Evolutionary conservation across 2,329 filamentous ascomycete species (phyloP).

Genomic region (Cladobotryum mycophilum): DNA sequence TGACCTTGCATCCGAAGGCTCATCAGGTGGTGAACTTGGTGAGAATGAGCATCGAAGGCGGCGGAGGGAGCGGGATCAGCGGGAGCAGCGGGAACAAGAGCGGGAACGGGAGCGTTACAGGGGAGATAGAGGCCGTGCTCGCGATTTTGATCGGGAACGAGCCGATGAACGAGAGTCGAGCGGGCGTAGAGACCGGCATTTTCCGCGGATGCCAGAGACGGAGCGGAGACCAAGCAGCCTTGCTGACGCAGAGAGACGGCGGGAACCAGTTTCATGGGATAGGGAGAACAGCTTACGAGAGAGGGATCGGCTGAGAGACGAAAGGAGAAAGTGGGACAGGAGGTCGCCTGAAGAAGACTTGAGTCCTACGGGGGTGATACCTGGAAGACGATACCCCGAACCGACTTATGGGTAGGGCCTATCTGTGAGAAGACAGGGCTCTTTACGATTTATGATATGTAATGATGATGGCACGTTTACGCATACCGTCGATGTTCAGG

Average conservation of each 20-base stretch:
- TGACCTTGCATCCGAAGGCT: constrained; percentile 31
- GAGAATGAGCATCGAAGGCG: constrained; percentile 27
- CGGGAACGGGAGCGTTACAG: constrained; percentile 29
- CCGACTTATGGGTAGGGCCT: constrained; percentile 19
- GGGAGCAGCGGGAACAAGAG: constrained; percentile 24
- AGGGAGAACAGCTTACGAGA: constrained; percentile 16
- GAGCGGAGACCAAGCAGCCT: constrained; percentile 44
- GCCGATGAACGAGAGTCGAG: constrained; percentile 27
- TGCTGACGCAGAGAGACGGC: constrained; percentile 40
- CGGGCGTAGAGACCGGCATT: constrained; percentile 26
- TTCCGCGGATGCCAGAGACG: constrained; percentile 34
- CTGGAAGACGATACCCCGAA: constrained; percentile 34
- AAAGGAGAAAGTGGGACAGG: constrained; percentile 31
- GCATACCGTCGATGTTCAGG: background rate
- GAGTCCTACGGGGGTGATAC: constrained; percentile 25
- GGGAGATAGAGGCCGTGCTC: constrained; percentile 27
- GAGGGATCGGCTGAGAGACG: constrained; percentile 26
- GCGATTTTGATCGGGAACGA: constrained; percentile 26
- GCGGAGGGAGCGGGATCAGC: constrained; percentile 17
- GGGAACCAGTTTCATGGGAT: constrained; percentile 30
- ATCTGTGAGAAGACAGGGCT: background rate
- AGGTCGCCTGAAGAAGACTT: constrained; percentile 27
- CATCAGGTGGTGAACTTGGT: constrained; percentile 28
- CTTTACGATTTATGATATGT: background rate
- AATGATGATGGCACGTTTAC: constrained; percentile 1